A percentile compares a stretch with the other conserved stretches of the same genome.
Conservation (phyloP, 768 basidiomycete species). For the Hypholoma sublateritium region DNA sequence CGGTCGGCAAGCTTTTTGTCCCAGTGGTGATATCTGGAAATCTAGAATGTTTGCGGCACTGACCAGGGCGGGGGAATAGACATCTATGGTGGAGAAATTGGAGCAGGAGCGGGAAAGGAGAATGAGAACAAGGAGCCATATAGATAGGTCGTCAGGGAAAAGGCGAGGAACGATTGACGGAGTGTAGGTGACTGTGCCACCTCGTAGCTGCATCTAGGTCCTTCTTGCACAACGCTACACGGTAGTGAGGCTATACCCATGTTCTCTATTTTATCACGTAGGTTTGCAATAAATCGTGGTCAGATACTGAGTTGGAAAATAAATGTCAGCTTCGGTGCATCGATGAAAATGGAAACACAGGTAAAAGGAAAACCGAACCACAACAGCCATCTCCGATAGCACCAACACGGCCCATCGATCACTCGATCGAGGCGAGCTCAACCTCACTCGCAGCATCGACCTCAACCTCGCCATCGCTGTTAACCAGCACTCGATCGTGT, state of each 20-base stretch:
- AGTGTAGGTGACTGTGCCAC: too few species aligned
- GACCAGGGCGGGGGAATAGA: too few species aligned
- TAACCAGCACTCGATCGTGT: background rate
- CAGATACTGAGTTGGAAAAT: slow-evolving; percentile 56
- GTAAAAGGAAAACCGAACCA: background rate
- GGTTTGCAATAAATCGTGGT: slow-evolving; percentile 65
- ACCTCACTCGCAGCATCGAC: background rate
- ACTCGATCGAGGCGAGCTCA: background rate
- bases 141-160: too few species aligned
- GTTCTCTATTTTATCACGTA: background rate
- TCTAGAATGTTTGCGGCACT: too few species aligned
- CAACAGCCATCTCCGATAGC: background rate
- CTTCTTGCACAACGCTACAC: background rate
- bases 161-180: too few species aligned
- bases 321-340: slow-evolving; percentile 11
- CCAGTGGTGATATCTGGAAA: too few species aligned
- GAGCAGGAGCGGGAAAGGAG: too few species aligned
- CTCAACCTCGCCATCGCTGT: background rate
- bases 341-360: too few species aligned
- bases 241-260: background rate
- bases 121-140: too few species aligned
- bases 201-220: too few species aligned
- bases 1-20: too few species aligned
- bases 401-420: background rate
- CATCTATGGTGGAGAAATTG: too few species aligned